Base-by-base conservation (phyloP, 176 grass and related monocot species). In the Coix lacrymajobi region DNA sequence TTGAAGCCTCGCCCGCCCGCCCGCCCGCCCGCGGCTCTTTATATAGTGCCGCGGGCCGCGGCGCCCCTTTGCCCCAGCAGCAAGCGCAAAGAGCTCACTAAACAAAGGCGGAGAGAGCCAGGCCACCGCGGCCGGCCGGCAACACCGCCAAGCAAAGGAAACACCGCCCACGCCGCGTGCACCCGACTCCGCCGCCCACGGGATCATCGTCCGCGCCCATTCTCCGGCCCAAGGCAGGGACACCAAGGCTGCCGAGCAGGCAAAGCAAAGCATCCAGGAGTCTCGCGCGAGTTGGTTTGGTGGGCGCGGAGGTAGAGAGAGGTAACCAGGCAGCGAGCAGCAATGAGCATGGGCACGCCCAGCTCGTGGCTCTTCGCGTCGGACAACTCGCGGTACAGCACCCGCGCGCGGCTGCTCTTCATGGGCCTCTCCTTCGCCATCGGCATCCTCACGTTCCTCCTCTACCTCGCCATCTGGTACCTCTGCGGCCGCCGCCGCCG, bases 381-480 rank as follows among this genome's bases (percentile, higher is more conserved):
- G 17, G 92, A 92, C 69, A 87, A 58, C 78, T 63, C 80, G 11
- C 19, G 32, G 63, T 87, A 83, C 89, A 86, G 75, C 87, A 87
- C 75, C 19, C 76, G 51, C 0, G 75, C 73, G 57, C 82, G 86
- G 81, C 84, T 91, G 52, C 58, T 94, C 17, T 94, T 91, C 92
- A 85, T 89, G 84, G 86, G 58, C 3, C 90, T 95, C 56, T 92
- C 93, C 78, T 87, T 95, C 87, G 70, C 85, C 90, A 90, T 95
- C 73, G 90, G 93, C 73, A 69, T 95, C 84, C 73, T 89, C 73
- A 83, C 82, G 46, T 88, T 95, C 81, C 78, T 95, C 20, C 15
- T 87, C 54, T 92, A 90, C 74, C 71, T 95, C 78, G 70, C 88
- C 68, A 14, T 95, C 56, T 92, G 90, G 87, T 89, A 78, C 87